These are phyloP conservation scores for Epichloe glyceriae DNA, from an alignment of 2,329 filamentous ascomycete genomes.

Conservation along the genomic window DNA sequence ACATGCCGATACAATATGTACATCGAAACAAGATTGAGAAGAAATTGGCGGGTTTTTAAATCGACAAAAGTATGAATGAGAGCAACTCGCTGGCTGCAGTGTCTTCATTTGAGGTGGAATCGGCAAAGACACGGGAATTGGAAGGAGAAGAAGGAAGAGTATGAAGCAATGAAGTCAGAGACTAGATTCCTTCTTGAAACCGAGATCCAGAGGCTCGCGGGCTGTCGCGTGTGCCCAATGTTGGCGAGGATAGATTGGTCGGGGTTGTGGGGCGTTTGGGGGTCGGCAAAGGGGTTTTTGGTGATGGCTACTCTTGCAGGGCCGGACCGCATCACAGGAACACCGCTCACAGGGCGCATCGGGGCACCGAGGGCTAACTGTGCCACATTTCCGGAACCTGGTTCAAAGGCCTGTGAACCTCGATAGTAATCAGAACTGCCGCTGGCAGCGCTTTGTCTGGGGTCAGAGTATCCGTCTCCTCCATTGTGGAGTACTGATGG, in stretches of 20 bases:
- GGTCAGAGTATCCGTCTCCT: conserved; percentile 49
- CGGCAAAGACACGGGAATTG: not conserved
- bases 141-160: not conserved
- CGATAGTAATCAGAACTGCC: conserved; percentile 39
- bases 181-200: conserved; percentile 29
- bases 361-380: conserved; percentile 41
- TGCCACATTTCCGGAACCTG: conserved; percentile 19
- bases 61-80: not conserved
- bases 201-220: conserved; percentile 23
- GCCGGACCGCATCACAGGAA: conserved; percentile 50
- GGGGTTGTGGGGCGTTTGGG: conserved; percentile 15
- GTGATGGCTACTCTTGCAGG: conserved; percentile 50
- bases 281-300: conserved; percentile 33
- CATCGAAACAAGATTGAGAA: not conserved
- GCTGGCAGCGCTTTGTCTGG: conserved; percentile 30
- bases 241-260: conserved; percentile 19
- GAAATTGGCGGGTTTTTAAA: not conserved
- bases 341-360: conserved; percentile 47
- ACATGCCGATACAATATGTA: conserved; percentile 4
- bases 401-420: conserved; percentile 35
- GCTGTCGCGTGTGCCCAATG: conserved; percentile 22
- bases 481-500: conserved; percentile 49
- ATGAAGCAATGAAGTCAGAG: not conserved
- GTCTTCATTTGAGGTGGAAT: not conserved
- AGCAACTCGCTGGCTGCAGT: not conserved